Evolutionary conservation across 805 yeast species (phyloP).

Genomic region (Isabelozyma rhagii): DNA sequence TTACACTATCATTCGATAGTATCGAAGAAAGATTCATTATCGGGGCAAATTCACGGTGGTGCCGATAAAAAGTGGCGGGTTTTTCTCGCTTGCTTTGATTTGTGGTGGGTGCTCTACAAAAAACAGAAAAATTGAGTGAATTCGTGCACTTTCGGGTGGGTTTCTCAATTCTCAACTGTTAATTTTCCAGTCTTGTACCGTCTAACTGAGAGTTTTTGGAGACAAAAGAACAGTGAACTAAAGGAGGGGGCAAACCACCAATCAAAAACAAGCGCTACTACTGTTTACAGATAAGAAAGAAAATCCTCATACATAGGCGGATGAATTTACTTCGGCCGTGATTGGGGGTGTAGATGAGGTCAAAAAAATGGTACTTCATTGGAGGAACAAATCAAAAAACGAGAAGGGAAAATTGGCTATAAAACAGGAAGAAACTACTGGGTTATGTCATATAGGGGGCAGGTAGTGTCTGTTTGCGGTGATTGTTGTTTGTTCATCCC

Average conservation of each 20-base stretch:
- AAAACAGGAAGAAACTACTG: too few species aligned
- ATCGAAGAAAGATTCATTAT: constrained; percentile 34
- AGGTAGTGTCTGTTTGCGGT: too few species aligned
- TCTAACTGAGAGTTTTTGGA: too few species aligned
- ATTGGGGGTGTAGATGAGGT: neutral
- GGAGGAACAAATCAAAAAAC: neutral
- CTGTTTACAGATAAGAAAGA: too few species aligned
- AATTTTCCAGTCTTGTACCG: neutral
- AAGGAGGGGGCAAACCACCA: neutral
- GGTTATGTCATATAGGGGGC: too few species aligned
- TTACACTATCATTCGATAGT: constrained; percentile 23
- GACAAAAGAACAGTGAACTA: too few species aligned
- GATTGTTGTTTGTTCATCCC: neutral
- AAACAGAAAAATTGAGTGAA: neutral
- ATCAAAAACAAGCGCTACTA: neutral
- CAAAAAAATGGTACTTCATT: neutral
- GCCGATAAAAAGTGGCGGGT: neutral
- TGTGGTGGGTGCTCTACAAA: neutral
- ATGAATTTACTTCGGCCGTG: neutral
- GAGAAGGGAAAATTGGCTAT: neutral
- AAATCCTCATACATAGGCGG: too few species aligned
- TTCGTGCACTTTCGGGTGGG: neutral
- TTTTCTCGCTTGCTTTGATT: neutral
- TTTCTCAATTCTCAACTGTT: neutral
- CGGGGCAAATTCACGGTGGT: neutral